Evolutionary conservation across 495 filamentous ascomycete genomes (phyloP), one percentile per base, ranked within the genome.

Genomic region (Aspergillus coremiiformis): DNA sequence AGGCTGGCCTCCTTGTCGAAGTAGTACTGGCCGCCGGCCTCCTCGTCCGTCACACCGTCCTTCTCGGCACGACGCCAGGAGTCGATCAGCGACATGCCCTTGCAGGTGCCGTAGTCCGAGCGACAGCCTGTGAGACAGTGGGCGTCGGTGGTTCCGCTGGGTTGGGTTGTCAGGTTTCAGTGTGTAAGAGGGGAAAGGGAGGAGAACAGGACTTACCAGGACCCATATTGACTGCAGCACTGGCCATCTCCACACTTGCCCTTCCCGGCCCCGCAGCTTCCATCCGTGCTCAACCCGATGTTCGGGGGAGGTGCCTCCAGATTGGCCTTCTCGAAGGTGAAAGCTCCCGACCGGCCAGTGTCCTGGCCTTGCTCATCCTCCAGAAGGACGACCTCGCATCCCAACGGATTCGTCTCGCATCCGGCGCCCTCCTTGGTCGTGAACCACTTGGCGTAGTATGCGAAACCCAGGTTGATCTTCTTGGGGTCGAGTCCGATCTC

Each of bases 381-480:
- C 52, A 88, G 74, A 29, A 73, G 56, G 10, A 75, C 76, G 0
- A 82, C 80, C 11, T 76, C 70, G 59, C 85, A 90, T 10, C 84
- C 84, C 23, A 89, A 63, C 0, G 82, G 77, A 4, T 75, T 32
- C 7, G 56, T 62, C 1, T 66, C 60, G 35, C 74, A 79, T 39
- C 65, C 69, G 5, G 66, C 64, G 1, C 74, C 62, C 17, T 77
- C 72, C 52, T 79, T 72, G 0, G 81, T 84, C 48, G 69, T 78
- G 66, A 87, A 89, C 70, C 81, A 89, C 62, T 88, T 88, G 12
- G 78, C 74, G 59, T 89, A 89, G 62, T 82, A 89, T 6, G 84
- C 85, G 53, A 90, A 82, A 0, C 86, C 86, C 4, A 90, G 74
- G 66, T 89, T 89, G 23, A 84, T 61, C 55, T 82, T 82, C 47